A percentile compares a stretch with the other conserved stretches of the same genome.
These are phyloP conservation scores for Drechslerella stenobrocha DNA, from an alignment of 2,329 filamentous ascomycete species.

Conservation along the genomic window DNA sequence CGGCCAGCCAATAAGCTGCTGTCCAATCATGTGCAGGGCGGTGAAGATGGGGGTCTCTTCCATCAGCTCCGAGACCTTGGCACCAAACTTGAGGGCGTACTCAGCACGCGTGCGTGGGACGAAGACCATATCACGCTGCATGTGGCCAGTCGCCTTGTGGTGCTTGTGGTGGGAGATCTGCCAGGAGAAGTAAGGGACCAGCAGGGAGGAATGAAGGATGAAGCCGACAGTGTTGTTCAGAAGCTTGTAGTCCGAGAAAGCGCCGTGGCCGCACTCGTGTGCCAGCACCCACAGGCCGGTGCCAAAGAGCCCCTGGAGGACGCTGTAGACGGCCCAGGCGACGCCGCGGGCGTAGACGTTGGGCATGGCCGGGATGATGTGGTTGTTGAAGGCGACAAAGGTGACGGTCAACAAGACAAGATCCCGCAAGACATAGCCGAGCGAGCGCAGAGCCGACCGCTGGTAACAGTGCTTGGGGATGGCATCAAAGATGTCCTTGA, in stretches of 20 bases:
- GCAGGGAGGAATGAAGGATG: conserved; percentile 81
- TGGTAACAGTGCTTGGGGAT: conserved; percentile 98
- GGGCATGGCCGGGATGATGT: conserved; percentile 69
- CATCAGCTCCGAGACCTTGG: conserved; percentile 75
- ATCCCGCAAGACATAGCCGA: conserved; percentile 84
- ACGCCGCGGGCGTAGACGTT: conserved; percentile 49
- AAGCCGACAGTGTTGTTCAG: conserved; percentile 92
- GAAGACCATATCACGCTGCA: conserved; percentile 99
- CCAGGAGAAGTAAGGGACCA: conserved; percentile 99
- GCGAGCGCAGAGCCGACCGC: conserved; percentile 73
- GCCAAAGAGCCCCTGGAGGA: conserved; percentile 87
- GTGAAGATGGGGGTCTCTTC: conserved; percentile 93
- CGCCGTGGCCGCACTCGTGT: conserved; percentile 96
- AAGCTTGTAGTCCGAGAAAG: conserved; percentile 88
- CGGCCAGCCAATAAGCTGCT: conserved; percentile 92
- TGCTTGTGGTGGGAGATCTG: conserved; percentile 99
- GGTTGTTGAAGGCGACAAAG: conserved; percentile 88
- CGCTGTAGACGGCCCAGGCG: conserved; percentile 69
- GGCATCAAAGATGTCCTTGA: conserved; percentile 95
- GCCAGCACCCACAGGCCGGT: conserved; percentile 96
- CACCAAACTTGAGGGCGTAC: conserved; percentile 71
- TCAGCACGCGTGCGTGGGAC: conserved; percentile 86
- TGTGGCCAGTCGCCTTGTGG: conserved; percentile 97
- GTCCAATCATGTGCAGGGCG: conserved; percentile 70
- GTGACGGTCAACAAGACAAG: conserved; percentile 70